Percentiles rank a stretch among this genome's conserved stretches.
Evolutionary conservation across 169 alveolate genomes (phyloP).

Genomic region (Sarcocystis neurona): DNA sequence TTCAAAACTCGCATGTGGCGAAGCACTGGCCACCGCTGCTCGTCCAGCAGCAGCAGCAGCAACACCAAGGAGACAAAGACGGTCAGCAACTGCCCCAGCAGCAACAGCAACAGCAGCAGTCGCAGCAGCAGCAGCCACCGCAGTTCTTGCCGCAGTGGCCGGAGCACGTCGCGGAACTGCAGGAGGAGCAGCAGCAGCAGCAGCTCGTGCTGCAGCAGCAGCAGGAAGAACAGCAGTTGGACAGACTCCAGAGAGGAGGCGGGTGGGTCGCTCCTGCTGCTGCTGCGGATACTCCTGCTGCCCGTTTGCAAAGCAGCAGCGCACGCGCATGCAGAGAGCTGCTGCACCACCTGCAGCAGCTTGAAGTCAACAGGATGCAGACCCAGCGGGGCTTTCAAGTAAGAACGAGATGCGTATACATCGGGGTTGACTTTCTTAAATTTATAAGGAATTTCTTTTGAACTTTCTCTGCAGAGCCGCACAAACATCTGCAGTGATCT

Average conservation of each 20-base stretch:
- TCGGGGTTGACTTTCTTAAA: too few relatives aligned
- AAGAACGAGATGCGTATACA: too few relatives aligned
- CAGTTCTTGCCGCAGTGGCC: neutral
- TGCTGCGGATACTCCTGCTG: conserved; percentile 20
- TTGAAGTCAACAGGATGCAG: neutral
- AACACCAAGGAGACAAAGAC: neutral
- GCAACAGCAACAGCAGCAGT: neutral
- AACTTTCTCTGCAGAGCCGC: too few relatives aligned
- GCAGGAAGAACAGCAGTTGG: neutral
- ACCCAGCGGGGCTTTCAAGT: conserved; percentile 11
- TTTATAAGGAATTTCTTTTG: too few relatives aligned
- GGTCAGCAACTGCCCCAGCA: neutral
- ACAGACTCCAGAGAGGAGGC: neutral
- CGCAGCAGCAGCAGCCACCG: neutral
- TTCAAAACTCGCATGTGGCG: neutral
- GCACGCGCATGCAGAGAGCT: neutral
- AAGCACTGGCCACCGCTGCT: conserved; percentile 20
- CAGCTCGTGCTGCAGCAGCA: conserved; percentile 5
- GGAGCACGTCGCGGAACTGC: neutral
- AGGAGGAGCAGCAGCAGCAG: conserved; percentile 1
- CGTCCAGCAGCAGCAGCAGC: neutral
- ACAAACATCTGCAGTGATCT: too few relatives aligned
- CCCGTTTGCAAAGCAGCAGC: neutral
- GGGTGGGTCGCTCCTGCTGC: neutral
- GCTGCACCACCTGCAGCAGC: neutral